phyloP scores from a whole-genome alignment of 179 eudicot species.

The Patellifolia procumbens region DNA sequence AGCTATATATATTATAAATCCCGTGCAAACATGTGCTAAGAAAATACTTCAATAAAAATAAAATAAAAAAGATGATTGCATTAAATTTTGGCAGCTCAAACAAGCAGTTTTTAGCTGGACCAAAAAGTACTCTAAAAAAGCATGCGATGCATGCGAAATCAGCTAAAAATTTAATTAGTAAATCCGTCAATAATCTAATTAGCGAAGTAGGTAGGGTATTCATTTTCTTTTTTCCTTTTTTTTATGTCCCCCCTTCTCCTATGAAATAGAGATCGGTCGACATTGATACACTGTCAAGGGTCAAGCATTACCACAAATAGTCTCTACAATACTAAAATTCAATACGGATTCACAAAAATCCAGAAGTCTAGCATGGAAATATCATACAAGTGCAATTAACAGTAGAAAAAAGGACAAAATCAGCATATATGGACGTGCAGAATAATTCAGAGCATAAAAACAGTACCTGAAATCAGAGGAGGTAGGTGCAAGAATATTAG shows the following conservation, averaged over 20 bases:
- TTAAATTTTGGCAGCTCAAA: background rate
- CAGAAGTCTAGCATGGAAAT: background rate
- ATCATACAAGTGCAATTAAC: background rate
- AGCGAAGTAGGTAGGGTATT: too few relatives aligned
- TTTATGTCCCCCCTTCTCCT: too few relatives aligned
- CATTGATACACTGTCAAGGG: background rate
- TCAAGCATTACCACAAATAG: background rate
- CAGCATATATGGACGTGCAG: background rate
- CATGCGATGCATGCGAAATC: too few relatives aligned
- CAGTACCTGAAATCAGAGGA: slow-evolving; percentile 72
- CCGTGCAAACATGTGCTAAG: too few relatives aligned
- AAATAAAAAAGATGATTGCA: background rate
- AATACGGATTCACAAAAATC: background rate
- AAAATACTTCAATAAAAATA: background rate
- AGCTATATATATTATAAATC: too few relatives aligned
- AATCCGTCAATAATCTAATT: too few relatives aligned
- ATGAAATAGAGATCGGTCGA: too few relatives aligned
- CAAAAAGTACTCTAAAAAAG: background rate
- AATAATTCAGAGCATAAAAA: background rate
- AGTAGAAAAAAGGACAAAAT: too few relatives aligned
- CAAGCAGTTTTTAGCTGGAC: background rate
- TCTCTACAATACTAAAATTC: background rate
- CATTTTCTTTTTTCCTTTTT: too few relatives aligned
- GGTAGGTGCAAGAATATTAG: slow-evolving; percentile 59
- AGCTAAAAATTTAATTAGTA: too few relatives aligned